Evolutionary conservation across 768 basidiomycete species (phyloP).

Genomic region (Termitomyces sp.): DNA sequence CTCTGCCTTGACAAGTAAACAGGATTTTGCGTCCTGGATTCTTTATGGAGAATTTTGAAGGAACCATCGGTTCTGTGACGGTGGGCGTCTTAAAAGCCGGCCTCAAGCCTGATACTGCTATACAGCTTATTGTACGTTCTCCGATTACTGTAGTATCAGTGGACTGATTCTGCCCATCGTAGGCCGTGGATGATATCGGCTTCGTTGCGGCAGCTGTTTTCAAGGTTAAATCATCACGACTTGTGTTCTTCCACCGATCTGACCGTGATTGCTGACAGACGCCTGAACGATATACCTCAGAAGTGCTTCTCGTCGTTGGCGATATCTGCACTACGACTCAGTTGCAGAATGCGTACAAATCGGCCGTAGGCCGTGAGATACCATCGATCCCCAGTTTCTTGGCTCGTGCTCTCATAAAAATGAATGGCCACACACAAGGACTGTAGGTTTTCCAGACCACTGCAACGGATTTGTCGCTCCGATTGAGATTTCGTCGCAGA

Average conservation of each 20-base stretch:
- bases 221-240: conserved; percentile 12
- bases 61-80: conserved; percentile 29
- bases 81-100: conserved; percentile 26
- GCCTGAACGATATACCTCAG: conserved; percentile 17
- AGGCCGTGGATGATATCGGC: conserved; percentile 31
- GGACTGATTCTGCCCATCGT: not conserved
- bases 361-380: conserved; percentile 20
- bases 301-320: conserved; percentile 22
- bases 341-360: conserved; percentile 21
- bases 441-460: conserved; percentile 19
- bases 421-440: conserved; percentile 24
- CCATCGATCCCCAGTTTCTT: conserved; percentile 24
- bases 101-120: conserved; percentile 24
- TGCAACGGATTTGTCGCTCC: conserved; percentile 1
- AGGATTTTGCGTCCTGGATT: conserved; percentile 36
- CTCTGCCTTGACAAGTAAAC: not conserved
- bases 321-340: conserved; percentile 24
- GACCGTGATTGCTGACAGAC: conserved; percentile 14
- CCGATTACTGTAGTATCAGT: not conserved
- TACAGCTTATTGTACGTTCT: conserved; percentile 28
- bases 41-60: conserved; percentile 40
- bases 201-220: conserved; percentile 28
- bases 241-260: not conserved
- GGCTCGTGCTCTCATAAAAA: conserved; percentile 17
- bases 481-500: conserved; percentile 8